Evolutionary conservation across 345 rosid species (phyloP), one percentile per base, ranked within the genome.

Genomic region (Conringia planisiliqua): DNA sequence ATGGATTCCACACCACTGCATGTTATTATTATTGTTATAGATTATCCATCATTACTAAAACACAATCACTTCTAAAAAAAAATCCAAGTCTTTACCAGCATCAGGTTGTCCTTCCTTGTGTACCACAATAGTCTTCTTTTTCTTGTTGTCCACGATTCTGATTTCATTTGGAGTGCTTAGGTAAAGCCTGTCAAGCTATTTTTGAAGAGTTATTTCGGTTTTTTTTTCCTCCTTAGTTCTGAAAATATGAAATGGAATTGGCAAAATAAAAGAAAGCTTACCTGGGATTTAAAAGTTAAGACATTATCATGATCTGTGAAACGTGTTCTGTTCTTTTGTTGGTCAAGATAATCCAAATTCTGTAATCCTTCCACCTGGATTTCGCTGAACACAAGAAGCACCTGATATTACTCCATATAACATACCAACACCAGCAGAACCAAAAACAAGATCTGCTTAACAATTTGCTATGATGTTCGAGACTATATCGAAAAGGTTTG

Each of bases 1-100:
- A 90, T 18, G 99, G 98, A 81, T 92, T 95, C 99, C 98, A 95
- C 50, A 90, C 92, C 69, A 92, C 98, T 94, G 82, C 83, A 79
- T 13, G 11, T 68, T 60, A 39, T 75, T 1, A 44, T 1, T 22
- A 50, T 55, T 12, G 2, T 22, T 22, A 39, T 1, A 3, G 36
- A 13, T 51, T 6, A 44, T 43, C 44, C 36, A 59, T 44, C 54
- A 48, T 68, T 67, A 48, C 51, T 59, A 24, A 11, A 47, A 36
- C 51, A n/a, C 48, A 62, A 24, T 42, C 44, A 7, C 4, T 40
- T 39, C 4, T 50, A 36, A n/a, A n/a, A n/a, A n/a, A n/a, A n/a
- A n/a, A n/a, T n/a, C 22, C 16, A 16, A 17, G 56, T 58, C 36
- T 62, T 85, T 79, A 89, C 98, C 96, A 62, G 97, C 90, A 85